Evolutionary conservation across 208 protist genomes (phyloP), one percentile per base, ranked within the genome.

Genomic region (Acanthamoeba triangularis): DNA sequence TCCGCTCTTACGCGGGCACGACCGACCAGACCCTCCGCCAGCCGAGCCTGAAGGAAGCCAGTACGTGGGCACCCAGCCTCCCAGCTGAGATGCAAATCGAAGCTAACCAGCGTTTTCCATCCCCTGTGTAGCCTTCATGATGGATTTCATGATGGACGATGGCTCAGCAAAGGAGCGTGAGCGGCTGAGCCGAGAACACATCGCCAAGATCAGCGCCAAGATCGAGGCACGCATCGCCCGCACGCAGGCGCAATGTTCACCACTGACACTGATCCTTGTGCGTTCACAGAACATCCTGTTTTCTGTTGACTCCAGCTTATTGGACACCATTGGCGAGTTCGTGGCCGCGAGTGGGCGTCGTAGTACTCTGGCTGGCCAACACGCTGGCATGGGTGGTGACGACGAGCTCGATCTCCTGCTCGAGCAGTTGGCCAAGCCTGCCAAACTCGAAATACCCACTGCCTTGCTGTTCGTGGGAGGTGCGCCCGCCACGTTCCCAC

Each of bases 381-480:
- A 87, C 3, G 80, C n/a, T 3, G 6, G 30, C 47, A 11, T 28
- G 30, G n/a, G 41, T 25, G 41, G n/a, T 8, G 25, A 63, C 1
- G 80, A 63, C 49, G 47, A 56, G 23, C 80, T 88, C 49, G 80
- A 88, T 49, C 7, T 33, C 14, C 49, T 88, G 49, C 49, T 88
- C 18, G 80, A 47, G n/a, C 14, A 30, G 25, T 49, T 88, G 41
- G 52, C 44, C 49, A 88, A 88, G 35, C 80, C 80, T 3, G 44
- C 80, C 80, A 56, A 88, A 28, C 49, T 88, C 28, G 80, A 88
- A 18, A 88, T 88, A 18, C 80, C 80, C 47, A 88, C 80, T 8
- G 80, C 80, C 0, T 37, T 88, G 23, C 80, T 88, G 25, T 88
- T 88, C 23, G 80, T 88, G 0, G 80, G 80, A 7, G 80, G 80